A percentile compares a stretch with the other conserved stretches of the same genome.
Evolutionary conservation across 2,329 filamentous ascomycete genomes (phyloP).

Genomic region (Chaetomiaceae sp.): DNA sequence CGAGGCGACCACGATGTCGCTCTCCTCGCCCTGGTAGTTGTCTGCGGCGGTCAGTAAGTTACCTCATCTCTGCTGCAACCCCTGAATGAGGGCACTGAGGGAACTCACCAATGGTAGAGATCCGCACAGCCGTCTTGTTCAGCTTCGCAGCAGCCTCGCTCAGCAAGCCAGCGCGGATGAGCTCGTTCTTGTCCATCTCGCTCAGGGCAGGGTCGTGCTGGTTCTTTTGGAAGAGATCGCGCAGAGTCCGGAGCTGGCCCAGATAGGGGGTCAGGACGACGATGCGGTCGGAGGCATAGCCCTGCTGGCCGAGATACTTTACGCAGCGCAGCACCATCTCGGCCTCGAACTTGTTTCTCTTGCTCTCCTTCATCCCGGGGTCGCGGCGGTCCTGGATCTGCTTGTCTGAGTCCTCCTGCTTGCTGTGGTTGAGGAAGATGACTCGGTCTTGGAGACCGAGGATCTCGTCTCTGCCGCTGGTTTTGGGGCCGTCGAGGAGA

Average conservation of each 20-base stretch:
- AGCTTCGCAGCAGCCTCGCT: conserved; percentile 47
- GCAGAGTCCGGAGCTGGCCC: conserved; percentile 59
- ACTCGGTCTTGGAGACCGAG: conserved; percentile 57
- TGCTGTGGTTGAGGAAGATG: conserved; percentile 61
- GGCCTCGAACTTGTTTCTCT: conserved; percentile 61
- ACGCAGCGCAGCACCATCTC: conserved; percentile 62
- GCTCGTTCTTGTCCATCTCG: conserved; percentile 61
- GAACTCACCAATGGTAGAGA: conserved; percentile 65
- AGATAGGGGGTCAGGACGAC: conserved; percentile 70
- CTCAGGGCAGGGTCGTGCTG: conserved; percentile 63
- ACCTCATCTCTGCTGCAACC: conserved; percentile 1
- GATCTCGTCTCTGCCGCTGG: conserved; percentile 42
- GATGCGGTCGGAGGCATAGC: conserved; percentile 60
- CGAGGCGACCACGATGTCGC: conserved; percentile 65
- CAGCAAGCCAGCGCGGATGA: conserved; percentile 60
- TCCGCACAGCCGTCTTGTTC: conserved; percentile 48
- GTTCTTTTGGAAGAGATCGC: conserved; percentile 43
- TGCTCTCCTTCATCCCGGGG: conserved; percentile 46
- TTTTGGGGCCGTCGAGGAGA: conserved; percentile 51
- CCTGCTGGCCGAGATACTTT: conserved; percentile 65
- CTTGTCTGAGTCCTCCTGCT: conserved; percentile 46
- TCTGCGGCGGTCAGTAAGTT: conserved; percentile 42
- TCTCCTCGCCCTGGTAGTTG: conserved; percentile 76
- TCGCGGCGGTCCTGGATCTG: conserved; percentile 48
- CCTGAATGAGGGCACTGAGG: neutral